Conservation (phyloP, 371 early-diverging fungal species). For the Mucor sp. region DNA sequence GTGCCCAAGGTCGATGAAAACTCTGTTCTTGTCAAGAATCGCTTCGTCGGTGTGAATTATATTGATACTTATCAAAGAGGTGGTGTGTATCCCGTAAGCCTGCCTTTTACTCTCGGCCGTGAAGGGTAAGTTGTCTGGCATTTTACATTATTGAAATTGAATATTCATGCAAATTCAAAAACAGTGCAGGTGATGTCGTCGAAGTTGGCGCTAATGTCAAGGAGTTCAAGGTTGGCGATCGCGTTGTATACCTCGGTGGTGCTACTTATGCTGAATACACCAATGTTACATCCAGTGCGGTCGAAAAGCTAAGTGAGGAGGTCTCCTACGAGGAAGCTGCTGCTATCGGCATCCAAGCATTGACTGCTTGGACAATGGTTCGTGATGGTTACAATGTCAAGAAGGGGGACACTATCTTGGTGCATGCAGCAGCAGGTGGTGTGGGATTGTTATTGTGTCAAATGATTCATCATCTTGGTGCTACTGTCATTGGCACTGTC, state of each 20-base stretch:
- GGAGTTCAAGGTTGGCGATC: conserved; percentile 76
- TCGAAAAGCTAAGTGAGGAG: conserved; percentile 59
- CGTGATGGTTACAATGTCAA: conserved; percentile 73
- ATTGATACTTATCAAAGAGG: conserved; percentile 94
- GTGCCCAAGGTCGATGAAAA: conserved; percentile 50
- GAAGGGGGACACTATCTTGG: conserved; percentile 73
- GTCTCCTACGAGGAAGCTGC: conserved; percentile 72
- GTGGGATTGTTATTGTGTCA: conserved; percentile 80
- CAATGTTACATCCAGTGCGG: conserved; percentile 35
- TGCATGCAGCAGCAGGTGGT: conserved; percentile 94
- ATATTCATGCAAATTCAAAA: neutral
- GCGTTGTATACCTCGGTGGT: conserved; percentile 71
- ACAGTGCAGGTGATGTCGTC: conserved; percentile 70
- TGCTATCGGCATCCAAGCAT: conserved; percentile 69
- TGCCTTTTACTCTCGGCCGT: conserved; percentile 78
- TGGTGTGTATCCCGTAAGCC: conserved; percentile 76
- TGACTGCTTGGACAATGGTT: conserved; percentile 82
- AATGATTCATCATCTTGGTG: conserved; percentile 77
- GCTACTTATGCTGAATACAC: conserved; percentile 81
- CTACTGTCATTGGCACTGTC: conserved; percentile 88
- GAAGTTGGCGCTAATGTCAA: conserved; percentile 69
- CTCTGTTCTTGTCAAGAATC: conserved; percentile 80
- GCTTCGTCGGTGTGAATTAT: conserved; percentile 81
- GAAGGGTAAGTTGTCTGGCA: conserved; percentile 54
- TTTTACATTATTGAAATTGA: neutral